These are phyloP conservation scores for Elongisporangium anandrum DNA, from an alignment of 352 stramenopile species.

Conservation along the genomic window DNA sequence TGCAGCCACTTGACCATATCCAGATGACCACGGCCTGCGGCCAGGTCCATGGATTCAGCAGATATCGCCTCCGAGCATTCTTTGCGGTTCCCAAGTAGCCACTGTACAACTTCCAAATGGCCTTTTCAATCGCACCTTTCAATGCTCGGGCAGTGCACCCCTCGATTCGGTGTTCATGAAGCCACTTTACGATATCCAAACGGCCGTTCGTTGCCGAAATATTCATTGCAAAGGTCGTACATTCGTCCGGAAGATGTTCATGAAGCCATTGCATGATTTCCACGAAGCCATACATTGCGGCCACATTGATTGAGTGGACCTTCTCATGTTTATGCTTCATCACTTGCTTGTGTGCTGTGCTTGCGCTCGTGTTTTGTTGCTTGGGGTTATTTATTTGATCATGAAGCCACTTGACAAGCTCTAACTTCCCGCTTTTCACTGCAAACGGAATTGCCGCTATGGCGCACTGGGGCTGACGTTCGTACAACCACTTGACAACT, in stretches of 20 bases:
- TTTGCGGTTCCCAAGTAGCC: constrained; percentile 19
- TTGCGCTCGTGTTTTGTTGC: too few species aligned
- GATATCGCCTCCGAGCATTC: constrained; percentile 13
- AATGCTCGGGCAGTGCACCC: constrained; percentile 25
- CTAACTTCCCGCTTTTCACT: too few species aligned
- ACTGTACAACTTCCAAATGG: constrained; percentile 24
- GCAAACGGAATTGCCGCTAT: too few species aligned
- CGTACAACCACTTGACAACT: too few species aligned
- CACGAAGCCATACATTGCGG: constrained; percentile 22
- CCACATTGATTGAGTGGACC: constrained; percentile 17
- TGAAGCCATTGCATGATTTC: constrained; percentile 28
- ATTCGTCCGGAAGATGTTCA: constrained; percentile 18
- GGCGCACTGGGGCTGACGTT: too few species aligned
- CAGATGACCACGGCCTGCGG: too few species aligned
- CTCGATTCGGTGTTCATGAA: constrained; percentile 23
- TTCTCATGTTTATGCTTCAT: too few species aligned
- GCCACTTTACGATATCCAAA: constrained; percentile 25
- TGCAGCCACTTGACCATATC: too few species aligned
- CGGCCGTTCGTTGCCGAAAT: constrained; percentile 20
- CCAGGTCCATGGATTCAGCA: too few species aligned
- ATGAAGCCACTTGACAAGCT: too few species aligned
- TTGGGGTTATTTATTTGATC: too few species aligned
- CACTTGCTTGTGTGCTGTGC: too few species aligned
- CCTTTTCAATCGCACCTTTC: constrained; percentile 17
- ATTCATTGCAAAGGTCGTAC: constrained; percentile 19